Percentiles rank a stretch among this genome's conserved stretches.
phyloP scores from a whole-genome alignment of 1,139 yeast species.

The Hyphopichia burtonii region DNA sequence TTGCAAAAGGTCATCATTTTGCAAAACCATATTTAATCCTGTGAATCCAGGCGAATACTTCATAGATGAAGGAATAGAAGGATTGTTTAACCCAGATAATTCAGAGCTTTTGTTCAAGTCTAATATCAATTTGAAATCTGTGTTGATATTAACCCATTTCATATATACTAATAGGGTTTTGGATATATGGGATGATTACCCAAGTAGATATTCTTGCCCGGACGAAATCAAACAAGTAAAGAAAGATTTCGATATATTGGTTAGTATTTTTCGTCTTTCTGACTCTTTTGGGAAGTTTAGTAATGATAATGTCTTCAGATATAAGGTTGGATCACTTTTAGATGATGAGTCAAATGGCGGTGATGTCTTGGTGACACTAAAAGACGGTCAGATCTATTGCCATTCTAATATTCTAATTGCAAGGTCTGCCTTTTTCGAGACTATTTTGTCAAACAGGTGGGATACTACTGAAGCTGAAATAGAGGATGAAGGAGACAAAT shows the following conservation, averaged over 20 bases:
- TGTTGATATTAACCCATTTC: conserved; percentile 32
- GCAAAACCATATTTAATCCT: conserved; percentile 20
- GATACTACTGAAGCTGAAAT: conserved; percentile 12
- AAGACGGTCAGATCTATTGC: conserved; percentile 41
- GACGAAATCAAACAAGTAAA: conserved; percentile 18
- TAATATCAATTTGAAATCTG: conserved; percentile 22
- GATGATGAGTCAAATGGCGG: conserved; percentile 15
- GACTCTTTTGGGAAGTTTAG: conserved; percentile 11
- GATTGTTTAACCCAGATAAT: conserved; percentile 15
- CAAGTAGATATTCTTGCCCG: conserved; percentile 17
- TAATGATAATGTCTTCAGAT: conserved; percentile 5
- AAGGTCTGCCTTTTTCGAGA: conserved; percentile 65
- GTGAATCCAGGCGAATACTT: conserved; percentile 14
- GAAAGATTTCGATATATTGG: conserved; percentile 18
- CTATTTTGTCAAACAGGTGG: conserved; percentile 61
- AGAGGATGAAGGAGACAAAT: conserved; percentile 11
- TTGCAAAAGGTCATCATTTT: conserved; percentile 25
- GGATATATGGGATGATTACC: conserved; percentile 25
- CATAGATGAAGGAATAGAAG: conserved; percentile 19
- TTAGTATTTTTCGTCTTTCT: conserved; percentile 12
- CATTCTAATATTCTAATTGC: conserved; percentile 54
- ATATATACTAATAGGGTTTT: conserved; percentile 31
- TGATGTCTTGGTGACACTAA: conserved; percentile 28
- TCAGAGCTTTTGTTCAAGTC: conserved; percentile 15
- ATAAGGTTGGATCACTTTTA: conserved; percentile 12